Conservation (phyloP, 2,329 filamentous ascomycete genomes). For the Aureobasidium sp. region DNA sequence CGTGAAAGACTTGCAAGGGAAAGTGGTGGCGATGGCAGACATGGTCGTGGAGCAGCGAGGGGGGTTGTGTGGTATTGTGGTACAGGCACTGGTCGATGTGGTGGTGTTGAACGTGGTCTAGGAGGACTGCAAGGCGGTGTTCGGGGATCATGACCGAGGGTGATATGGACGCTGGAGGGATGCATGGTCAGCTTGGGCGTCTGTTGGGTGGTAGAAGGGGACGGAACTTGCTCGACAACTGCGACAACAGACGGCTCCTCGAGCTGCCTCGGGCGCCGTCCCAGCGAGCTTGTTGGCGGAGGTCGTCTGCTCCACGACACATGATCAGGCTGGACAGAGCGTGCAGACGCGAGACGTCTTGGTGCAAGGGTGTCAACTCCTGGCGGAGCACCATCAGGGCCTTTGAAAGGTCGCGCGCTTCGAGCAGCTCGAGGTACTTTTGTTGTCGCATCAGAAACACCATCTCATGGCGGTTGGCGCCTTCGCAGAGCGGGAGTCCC, state of each 20-base stretch:
- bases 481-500: constrained; percentile 67
- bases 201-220: neutral
- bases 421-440: constrained; percentile 87
- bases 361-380: constrained; percentile 79
- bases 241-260: constrained; percentile 65
- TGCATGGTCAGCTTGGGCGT: constrained; percentile 17
- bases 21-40: constrained; percentile 73
- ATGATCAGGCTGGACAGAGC: constrained; percentile 84
- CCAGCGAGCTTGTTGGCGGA: constrained; percentile 73
- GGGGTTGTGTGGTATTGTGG: constrained; percentile 71
- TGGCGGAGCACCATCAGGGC: constrained; percentile 78
- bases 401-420: constrained; percentile 62
- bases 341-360: constrained; percentile 70
- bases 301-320: constrained; percentile 70
- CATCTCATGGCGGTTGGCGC: constrained; percentile 72
- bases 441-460: constrained; percentile 84
- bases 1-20: constrained; percentile 62
- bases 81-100: constrained; percentile 82
- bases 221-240: constrained; percentile 65
- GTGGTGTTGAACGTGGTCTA: constrained; percentile 74
- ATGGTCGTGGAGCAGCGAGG: constrained; percentile 86
- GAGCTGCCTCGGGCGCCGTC: constrained; percentile 73
- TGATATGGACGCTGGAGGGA: constrained; percentile 68
- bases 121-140: constrained; percentile 71
- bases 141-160: constrained; percentile 96